Percentiles rank a stretch among this genome's conserved stretches.
These are phyloP conservation scores for Fraxinus albicans DNA, from an alignment of 305 asterid genomes.

Conservation along the genomic window DNA sequence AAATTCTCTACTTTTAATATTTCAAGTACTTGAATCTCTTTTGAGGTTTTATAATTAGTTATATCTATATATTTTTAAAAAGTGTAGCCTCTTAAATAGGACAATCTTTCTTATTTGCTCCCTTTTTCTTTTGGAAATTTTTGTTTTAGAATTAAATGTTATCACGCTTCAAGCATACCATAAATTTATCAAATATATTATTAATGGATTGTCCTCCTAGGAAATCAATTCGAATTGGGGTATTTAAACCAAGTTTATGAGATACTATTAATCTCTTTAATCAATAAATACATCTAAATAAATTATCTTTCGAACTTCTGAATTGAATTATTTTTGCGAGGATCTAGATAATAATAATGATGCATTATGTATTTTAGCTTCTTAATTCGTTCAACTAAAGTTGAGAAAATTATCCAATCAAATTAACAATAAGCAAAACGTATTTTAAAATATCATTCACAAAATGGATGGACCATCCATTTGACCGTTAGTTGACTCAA, in stretches of 20 bases:
- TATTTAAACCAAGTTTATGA: background rate
- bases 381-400: background rate
- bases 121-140: background rate
- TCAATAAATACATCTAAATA: too few relatives aligned
- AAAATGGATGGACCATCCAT: too few relatives aligned
- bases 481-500: too few relatives aligned
- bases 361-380: background rate
- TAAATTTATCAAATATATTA: background rate
- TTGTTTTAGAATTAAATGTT: background rate
- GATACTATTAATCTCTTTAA: background rate
- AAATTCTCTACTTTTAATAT: too few relatives aligned
- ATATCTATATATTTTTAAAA: background rate
- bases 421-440: too few relatives aligned
- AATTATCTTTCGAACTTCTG: too few relatives aligned
- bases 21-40: background rate
- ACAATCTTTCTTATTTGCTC: background rate
- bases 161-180: background rate
- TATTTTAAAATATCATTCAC: background rate
- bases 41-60: background rate
- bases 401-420: background rate
- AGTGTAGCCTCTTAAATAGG: background rate
- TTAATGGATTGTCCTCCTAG: background rate
- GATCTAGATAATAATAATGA: too few relatives aligned
- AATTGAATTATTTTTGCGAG: background rate
- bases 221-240: background rate